phyloP scores from a whole-genome alignment of 2,329 filamentous ascomycete genomes.

The Colletotrichum lupini region DNA sequence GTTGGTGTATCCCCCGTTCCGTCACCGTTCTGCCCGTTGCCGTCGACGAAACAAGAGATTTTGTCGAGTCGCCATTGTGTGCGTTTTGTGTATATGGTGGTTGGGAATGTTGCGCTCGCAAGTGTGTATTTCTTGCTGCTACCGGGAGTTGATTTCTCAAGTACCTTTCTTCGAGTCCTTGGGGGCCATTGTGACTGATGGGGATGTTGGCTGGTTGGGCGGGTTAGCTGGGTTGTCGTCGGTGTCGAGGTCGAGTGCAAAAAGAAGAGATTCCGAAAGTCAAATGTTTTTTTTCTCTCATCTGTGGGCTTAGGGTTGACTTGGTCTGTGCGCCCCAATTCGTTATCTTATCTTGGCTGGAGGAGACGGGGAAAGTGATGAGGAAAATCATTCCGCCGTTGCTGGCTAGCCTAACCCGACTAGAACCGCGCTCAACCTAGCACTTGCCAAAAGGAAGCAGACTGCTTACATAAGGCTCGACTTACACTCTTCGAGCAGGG shows the following conservation, averaged over 20 bases:
- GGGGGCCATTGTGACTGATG: slow-evolving; percentile 50
- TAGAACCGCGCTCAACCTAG: not conserved
- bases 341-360: not conserved
- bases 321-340: not conserved
- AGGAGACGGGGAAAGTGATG: not conserved
- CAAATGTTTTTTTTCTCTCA: slow-evolving; percentile 10
- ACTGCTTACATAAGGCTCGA: not conserved
- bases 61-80: slow-evolving; percentile 24
- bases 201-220: slow-evolving; percentile 37
- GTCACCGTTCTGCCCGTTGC: not conserved
- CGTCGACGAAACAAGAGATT: slow-evolving; percentile 32
- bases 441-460: not conserved
- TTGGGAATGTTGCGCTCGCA: not conserved
- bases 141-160: slow-evolving; percentile 7
- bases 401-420: not conserved
- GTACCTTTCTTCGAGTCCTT: slow-evolving; percentile 54
- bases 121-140: not conserved
- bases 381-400: slow-evolving; percentile 1
- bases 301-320: slow-evolving; percentile 33
- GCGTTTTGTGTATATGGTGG: slow-evolving; percentile 33
- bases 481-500: not conserved
- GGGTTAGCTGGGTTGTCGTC: slow-evolving; percentile 33
- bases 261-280: not conserved
- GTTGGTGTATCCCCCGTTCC: slow-evolving; percentile 13
- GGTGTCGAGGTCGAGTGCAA: slow-evolving; percentile 12